Evolutionary conservation across 2,329 filamentous ascomycete species (phyloP), one percentile per base, ranked within the genome.

Genomic region (Dothiorella sarmentorum): DNA sequence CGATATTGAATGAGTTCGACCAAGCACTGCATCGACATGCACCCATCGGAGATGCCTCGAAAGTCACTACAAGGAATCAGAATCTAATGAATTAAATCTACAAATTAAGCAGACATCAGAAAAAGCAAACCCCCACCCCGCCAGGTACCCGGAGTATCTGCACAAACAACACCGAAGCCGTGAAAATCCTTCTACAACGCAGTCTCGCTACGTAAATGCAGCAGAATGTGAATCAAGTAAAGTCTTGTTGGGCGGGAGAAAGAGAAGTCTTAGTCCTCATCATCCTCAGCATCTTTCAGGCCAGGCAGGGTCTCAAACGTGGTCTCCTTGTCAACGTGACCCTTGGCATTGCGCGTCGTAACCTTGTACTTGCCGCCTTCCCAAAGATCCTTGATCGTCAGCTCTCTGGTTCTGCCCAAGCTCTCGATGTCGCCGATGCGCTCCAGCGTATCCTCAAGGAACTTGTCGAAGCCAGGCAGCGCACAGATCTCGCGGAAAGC

Each of bases 321-420:
- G 17, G 57, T 62, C 40, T 61, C 55, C 18, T 61, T 62, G 27
- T 62, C 61, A 15, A 62, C 45, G 35, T 61, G 44, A 0, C 71
- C 71, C 37, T 69, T 68, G 15, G 51, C 58, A 55, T 72, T 64
- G 47, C 61, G 66, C 7, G 65, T 68, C 10, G 67, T 71, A 38
- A 73, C 61, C 59, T 63, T 68, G 49, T 96, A 97, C 71, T 87
- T 88, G 2, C 91, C 91, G 11, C 89, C 86, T 29, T 92, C 78
- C 68, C 94, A 93, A 37, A 97, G 79, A 72, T 97, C 94, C 77
- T 99, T 99, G 63, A 96, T 89, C 1, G 96, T 95, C 55, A 99
- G 73, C 75, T 99, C 94, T 62, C 93, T 85, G n/a, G 94, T 99
- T 62, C 94, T 82, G 33, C 92, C 93, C 62, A 99, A 80, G 67